These are phyloP conservation scores for Quercus suber DNA, from an alignment of 306 rosid genomes.

Conservation along the genomic window DNA sequence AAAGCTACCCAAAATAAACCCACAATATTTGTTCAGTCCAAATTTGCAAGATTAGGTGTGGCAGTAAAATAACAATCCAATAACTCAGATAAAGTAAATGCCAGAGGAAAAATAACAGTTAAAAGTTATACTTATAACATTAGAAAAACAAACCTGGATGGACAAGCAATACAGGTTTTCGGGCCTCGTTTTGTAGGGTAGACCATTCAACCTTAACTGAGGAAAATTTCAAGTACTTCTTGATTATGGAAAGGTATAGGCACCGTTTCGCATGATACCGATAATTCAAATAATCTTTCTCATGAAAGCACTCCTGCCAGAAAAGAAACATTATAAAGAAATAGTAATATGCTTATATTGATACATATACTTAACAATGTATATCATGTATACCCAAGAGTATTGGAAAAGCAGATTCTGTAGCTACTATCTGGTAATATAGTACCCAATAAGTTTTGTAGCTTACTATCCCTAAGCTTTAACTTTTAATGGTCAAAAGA, in stretches of 20 bases:
- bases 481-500: too few species aligned
- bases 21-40: neutral
- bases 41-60: neutral
- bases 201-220: conserved; percentile 83
- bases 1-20: too few species aligned
- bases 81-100: neutral
- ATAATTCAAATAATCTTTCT: conserved; percentile 90
- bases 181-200: conserved; percentile 74
- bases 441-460: too few species aligned
- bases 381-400: too few species aligned
- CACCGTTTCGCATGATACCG: conserved; percentile 85
- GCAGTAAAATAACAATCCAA: neutral
- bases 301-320: conserved; percentile 79
- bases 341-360: neutral
- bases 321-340: neutral
- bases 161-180: conserved; percentile 71
- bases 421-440: too few species aligned
- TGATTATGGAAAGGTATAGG: conserved; percentile 74
- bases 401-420: too few species aligned
- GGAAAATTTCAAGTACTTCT: conserved; percentile 58
- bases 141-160: conserved; percentile 60
- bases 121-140: neutral
- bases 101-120: neutral
- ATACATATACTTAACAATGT: too few species aligned
- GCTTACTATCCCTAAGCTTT: too few species aligned